These are phyloP conservation scores for Phytophthora pisi DNA, from an alignment of 352 stramenopile genomes.

Conservation along the genomic window DNA sequence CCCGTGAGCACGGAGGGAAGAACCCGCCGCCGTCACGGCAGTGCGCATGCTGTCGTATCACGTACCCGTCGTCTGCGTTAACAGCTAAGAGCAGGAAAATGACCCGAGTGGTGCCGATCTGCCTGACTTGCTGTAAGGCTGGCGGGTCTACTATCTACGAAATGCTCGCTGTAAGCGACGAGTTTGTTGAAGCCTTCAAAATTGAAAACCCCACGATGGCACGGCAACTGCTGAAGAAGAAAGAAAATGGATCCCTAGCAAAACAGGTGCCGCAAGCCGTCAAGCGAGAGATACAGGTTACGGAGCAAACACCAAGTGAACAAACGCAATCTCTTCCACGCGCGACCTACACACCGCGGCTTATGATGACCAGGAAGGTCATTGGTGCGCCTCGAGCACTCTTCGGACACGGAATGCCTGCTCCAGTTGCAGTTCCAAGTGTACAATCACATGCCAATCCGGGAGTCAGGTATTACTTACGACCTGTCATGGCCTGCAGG, in stretches of 20 bases:
- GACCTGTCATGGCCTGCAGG: background rate
- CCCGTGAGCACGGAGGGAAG: constrained; percentile 10
- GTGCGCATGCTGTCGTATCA: constrained; percentile 33
- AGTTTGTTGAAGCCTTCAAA: constrained; percentile 29
- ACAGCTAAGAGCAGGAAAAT: constrained; percentile 28
- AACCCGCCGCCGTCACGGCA: constrained; percentile 10
- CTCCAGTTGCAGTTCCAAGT: background rate
- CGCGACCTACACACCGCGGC: background rate
- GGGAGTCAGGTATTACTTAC: background rate
- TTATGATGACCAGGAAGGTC: background rate
- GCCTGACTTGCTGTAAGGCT: constrained; percentile 14
- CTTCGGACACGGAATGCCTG: background rate
- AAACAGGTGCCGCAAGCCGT: background rate
- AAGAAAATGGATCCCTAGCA: background rate
- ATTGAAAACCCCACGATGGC: constrained; percentile 23
- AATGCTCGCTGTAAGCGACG: constrained; percentile 24
- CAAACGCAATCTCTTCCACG: background rate
- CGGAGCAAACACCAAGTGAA: background rate
- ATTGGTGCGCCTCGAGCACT: background rate
- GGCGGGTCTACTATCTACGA: constrained; percentile 28
- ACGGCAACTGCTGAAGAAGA: constrained; percentile 8
- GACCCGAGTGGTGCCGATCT: constrained; percentile 26
- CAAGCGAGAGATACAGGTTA: background rate
- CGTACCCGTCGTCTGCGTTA: constrained; percentile 16
- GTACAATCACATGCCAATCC: background rate